A percentile compares a stretch with the other conserved stretches of the same genome.
Evolutionary conservation across 805 yeast species (phyloP).

Genomic region (Wickerhamomyces bisporus): DNA sequence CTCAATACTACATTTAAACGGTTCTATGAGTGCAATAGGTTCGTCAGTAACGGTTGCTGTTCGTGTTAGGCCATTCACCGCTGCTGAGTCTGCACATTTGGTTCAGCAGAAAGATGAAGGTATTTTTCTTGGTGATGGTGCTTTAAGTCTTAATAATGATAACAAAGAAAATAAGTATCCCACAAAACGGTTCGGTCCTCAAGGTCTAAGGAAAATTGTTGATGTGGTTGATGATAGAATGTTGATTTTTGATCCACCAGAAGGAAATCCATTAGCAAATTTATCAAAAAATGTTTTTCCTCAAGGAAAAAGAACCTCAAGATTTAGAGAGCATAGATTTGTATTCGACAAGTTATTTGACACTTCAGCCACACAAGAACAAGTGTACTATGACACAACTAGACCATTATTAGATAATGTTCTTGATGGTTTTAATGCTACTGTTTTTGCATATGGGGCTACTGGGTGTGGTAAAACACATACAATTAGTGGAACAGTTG

Average conservation of each 20-base stretch:
- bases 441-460: slow-evolving; percentile 95
- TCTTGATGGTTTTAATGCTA: slow-evolving; percentile 81
- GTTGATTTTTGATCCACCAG: slow-evolving; percentile 85
- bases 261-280: slow-evolving; percentile 48
- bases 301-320: slow-evolving; percentile 32
- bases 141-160: slow-evolving; percentile 29
- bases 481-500: slow-evolving; percentile 74
- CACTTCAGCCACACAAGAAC: slow-evolving; percentile 55
- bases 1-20: no score
- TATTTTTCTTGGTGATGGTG: slow-evolving; percentile 51
- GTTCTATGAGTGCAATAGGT: slow-evolving; percentile 21
- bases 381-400: slow-evolving; percentile 64
- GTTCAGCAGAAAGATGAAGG: slow-evolving; percentile 33
- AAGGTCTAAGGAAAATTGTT: slow-evolving; percentile 62
- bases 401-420: slow-evolving; percentile 68
- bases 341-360: slow-evolving; percentile 80
- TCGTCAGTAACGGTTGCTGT: slow-evolving; percentile 75
- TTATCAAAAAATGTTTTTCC: slow-evolving; percentile 31
- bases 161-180: slow-evolving; percentile 18
- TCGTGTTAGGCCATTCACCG: slow-evolving; percentile 79
- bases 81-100: slow-evolving; percentile 45
- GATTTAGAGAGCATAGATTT: slow-evolving; percentile 70
- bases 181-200: slow-evolving; percentile 28
- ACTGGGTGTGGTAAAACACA: slow-evolving; percentile 98
- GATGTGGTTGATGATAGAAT: slow-evolving; percentile 80